Conservation (phyloP, 129 eudicot species). For the Ambrosia artemisiifolia region DNA sequence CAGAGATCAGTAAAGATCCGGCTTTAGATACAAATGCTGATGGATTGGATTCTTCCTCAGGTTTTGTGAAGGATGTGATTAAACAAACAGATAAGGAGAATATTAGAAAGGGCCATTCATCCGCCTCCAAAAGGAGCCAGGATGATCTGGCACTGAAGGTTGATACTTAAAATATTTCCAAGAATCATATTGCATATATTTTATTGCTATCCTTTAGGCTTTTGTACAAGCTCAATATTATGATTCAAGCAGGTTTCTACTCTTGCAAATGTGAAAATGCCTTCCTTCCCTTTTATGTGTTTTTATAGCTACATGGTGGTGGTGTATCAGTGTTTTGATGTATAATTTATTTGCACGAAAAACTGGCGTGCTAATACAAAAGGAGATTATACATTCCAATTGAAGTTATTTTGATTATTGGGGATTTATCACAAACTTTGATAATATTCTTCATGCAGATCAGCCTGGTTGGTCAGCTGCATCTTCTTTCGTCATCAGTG, state of each 20-base stretch:
- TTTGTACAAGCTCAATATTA: not conserved
- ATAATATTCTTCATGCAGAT: slow-evolving; percentile 42
- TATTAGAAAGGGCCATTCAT: slow-evolving; percentile 25
- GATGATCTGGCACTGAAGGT: slow-evolving; percentile 78
- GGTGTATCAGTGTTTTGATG: not conserved
- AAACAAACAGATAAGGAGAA: slow-evolving; percentile 45
- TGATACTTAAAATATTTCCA: slow-evolving; percentile 10
- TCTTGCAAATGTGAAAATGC: slow-evolving; percentile 2
- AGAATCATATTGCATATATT: slow-evolving; percentile 15
- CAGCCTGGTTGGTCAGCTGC: slow-evolving; percentile 84
- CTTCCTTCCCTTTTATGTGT: slow-evolving; percentile 6
- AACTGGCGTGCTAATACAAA: not conserved
- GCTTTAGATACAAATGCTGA: slow-evolving; percentile 32
- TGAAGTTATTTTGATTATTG: not conserved
- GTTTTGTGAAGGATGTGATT: slow-evolving; percentile 31
- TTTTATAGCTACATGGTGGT: not conserved
- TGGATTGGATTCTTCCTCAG: slow-evolving; percentile 27
- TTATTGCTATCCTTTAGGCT: slow-evolving; percentile 6
- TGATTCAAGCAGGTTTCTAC: slow-evolving; percentile 17
- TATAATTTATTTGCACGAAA: not conserved
- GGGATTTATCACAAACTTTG: not conserved
- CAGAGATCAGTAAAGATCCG: slow-evolving; percentile 29
- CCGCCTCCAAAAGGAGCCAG: slow-evolving; percentile 32
- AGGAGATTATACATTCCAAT: not conserved
- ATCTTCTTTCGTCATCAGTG: slow-evolving; percentile 89